phyloP scores from a whole-genome alignment of 176 grass and related monocot species.

The Oryza longistaminata region DNA sequence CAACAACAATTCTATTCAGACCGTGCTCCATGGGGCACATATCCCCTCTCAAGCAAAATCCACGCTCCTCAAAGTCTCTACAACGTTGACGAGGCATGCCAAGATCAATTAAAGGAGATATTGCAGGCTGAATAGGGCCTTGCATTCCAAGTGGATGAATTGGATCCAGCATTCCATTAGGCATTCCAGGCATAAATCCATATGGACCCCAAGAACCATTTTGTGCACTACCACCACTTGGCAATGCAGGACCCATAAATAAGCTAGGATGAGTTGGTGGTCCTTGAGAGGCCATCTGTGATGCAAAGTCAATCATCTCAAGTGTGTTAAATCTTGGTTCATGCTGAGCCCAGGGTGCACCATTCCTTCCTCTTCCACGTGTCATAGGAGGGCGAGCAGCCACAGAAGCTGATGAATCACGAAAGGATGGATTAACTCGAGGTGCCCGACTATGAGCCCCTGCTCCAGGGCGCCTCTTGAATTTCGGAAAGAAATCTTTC shows the following conservation, averaged over 20 bases:
- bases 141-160: slow-evolving; percentile 78
- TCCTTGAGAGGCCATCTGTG: slow-evolving; percentile 74
- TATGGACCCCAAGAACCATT: slow-evolving; percentile 79
- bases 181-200: slow-evolving; percentile 90
- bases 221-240: slow-evolving; percentile 42
- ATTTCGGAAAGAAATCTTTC: slow-evolving; percentile 57
- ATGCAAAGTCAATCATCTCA: slow-evolving; percentile 83
- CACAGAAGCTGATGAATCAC: slow-evolving; percentile 52
- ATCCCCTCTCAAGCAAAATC: slow-evolving; percentile 97
- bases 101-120: slow-evolving; percentile 74
- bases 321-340: slow-evolving; percentile 70
- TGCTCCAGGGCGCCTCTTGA: slow-evolving; percentile 56
- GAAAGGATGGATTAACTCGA: slow-evolving; percentile 59
- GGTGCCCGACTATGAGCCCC: slow-evolving; percentile 37
- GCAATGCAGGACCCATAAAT: slow-evolving; percentile 60
- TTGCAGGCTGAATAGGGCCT: slow-evolving; percentile 57
- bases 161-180: slow-evolving; percentile 84
- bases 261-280: slow-evolving; percentile 58
- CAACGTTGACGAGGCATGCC: slow-evolving; percentile 88
- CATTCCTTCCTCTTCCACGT: slow-evolving; percentile 81
- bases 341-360: slow-evolving; percentile 57
- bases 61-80: slow-evolving; percentile 94
- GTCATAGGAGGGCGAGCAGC: slow-evolving; percentile 44
- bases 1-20: slow-evolving; percentile 96
- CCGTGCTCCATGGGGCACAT: slow-evolving; percentile 99